phyloP scores from a whole-genome alignment of 2,329 filamentous ascomycete genomes.

The Tolypocladium sp. region DNA sequence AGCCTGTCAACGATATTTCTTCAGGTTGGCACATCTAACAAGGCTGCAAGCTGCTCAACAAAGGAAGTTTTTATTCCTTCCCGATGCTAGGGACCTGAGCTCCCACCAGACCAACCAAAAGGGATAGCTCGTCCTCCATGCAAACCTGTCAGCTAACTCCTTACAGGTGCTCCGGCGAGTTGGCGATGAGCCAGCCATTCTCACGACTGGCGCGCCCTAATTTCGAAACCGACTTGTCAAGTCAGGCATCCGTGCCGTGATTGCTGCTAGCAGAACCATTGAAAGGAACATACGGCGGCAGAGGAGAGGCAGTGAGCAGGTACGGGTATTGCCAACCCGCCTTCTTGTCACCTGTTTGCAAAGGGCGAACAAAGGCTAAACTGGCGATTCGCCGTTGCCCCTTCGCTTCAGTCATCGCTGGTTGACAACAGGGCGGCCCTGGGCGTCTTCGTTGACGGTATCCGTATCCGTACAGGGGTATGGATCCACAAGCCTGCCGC shows the following conservation, averaged over 20 bases:
- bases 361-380: not conserved
- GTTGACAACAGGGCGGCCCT: not conserved
- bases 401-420: not conserved
- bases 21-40: not conserved
- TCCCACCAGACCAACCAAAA: not conserved
- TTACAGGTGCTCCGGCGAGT: not conserved
- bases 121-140: not conserved
- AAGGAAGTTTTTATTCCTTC: not conserved
- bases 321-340: not conserved
- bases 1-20: not conserved
- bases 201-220: not conserved
- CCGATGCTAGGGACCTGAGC: not conserved
- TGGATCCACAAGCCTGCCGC: not conserved
- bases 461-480: not conserved
- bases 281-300: not conserved
- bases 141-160: not conserved
- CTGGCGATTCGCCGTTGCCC: not conserved
- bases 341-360: not conserved
- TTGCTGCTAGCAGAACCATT: too few relatives aligned
- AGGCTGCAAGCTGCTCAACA: not conserved
- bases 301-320: not conserved
- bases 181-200: not conserved
- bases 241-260: too few relatives aligned
- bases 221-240: too few relatives aligned
- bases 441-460: not conserved